Conservation (phyloP, 345 rosid genomes). For the Eucalyptus marginata region DNA sequence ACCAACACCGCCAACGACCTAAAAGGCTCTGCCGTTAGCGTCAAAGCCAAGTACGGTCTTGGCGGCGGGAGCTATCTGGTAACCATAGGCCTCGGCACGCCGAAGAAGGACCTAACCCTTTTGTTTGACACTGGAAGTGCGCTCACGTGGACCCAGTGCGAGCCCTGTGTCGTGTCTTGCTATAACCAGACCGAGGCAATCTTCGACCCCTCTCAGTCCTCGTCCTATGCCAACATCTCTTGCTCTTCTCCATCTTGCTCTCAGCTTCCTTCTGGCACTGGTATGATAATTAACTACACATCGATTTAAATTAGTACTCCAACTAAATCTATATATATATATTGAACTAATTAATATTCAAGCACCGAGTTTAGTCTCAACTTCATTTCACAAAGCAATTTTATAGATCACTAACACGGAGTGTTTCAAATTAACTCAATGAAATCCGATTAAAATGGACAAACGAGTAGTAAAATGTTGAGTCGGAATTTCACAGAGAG, state of each 20-base stretch:
- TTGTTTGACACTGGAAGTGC: conserved; percentile 13
- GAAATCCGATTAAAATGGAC: background rate
- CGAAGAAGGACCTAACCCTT: background rate
- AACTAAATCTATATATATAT: background rate
- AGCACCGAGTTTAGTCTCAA: background rate
- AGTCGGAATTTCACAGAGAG: background rate
- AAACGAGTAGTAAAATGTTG: background rate
- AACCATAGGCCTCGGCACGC: conserved; percentile 5
- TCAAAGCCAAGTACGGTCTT: background rate
- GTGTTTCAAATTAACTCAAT: background rate
- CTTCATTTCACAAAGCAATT: background rate
- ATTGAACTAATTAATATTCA: background rate
- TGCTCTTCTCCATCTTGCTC: background rate
- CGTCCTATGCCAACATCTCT: background rate
- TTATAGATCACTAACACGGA: background rate
- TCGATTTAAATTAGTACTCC: background rate
- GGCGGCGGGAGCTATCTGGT: background rate
- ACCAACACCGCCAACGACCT: too few species aligned
- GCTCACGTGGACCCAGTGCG: conserved; percentile 4
- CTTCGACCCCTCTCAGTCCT: conserved; percentile 11
- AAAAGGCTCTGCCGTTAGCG: background rate
- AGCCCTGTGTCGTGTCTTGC: background rate
- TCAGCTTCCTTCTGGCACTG: background rate
- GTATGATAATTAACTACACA: background rate
- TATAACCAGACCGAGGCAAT: background rate